phyloP scores from a whole-genome alignment of 768 basidiomycete species.

The Russula compacta region DNA sequence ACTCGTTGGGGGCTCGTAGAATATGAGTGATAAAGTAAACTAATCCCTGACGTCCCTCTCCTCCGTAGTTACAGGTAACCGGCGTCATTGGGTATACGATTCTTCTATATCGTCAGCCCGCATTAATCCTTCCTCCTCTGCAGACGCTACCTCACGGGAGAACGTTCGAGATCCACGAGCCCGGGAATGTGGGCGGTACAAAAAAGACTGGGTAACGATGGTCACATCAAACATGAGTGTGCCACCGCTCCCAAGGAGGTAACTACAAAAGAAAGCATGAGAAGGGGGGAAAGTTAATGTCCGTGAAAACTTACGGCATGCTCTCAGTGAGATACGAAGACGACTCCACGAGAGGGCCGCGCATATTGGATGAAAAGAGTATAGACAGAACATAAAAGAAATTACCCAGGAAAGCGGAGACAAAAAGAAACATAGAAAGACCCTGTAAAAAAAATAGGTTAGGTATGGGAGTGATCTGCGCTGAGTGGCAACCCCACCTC shows the following conservation, averaged over 20 bases:
- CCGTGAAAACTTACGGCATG: slow-evolving; percentile 56
- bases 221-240: slow-evolving; percentile 90
- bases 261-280: slow-evolving; percentile 37
- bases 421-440: slow-evolving; percentile 86
- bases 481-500: slow-evolving; percentile 39
- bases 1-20: neutral
- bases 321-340: slow-evolving; percentile 67
- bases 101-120: slow-evolving; percentile 15
- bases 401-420: slow-evolving; percentile 93
- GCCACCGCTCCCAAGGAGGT: slow-evolving; percentile 85
- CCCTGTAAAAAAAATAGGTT: slow-evolving; percentile 40
- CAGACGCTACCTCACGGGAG: slow-evolving; percentile 20
- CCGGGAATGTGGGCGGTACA: slow-evolving; percentile 53
- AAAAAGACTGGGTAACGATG: slow-evolving; percentile 76
- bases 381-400: slow-evolving; percentile 88
- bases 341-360: slow-evolving; percentile 48
- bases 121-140: slow-evolving; percentile 25
- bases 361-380: slow-evolving; percentile 60
- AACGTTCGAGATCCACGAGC: slow-evolving; percentile 10
- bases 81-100: slow-evolving; percentile 13
- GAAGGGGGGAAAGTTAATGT: neutral
- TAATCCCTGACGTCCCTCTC: slow-evolving; percentile 9
- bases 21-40: neutral
- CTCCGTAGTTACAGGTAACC: slow-evolving; percentile 14
- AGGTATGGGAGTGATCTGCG: neutral